These are phyloP conservation scores for Termitomyces bulborhizus DNA, from an alignment of 768 basidiomycete genomes.

Conservation along the genomic window DNA sequence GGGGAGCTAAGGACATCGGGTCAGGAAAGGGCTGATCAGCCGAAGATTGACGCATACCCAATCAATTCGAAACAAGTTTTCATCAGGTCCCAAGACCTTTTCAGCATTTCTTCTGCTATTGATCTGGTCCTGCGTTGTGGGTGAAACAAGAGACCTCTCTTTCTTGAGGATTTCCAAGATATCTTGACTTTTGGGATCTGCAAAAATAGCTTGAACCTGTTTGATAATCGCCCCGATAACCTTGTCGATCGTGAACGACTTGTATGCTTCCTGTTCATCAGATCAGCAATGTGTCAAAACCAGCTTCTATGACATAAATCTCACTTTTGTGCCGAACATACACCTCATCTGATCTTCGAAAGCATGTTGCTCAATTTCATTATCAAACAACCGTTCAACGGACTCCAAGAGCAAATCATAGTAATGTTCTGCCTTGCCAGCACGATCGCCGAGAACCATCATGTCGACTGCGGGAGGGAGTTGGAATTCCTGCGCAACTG, in stretches of 20 bases:
- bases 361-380: constrained; percentile 76
- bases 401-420: constrained; percentile 82
- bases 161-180: constrained; percentile 64
- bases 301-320: not conserved
- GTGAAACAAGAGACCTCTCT: constrained; percentile 51
- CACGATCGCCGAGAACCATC: constrained; percentile 24
- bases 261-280: constrained; percentile 59
- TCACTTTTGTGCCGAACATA: constrained; percentile 80
- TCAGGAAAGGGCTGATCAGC: not conserved
- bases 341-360: constrained; percentile 91
- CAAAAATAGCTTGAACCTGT: constrained; percentile 74
- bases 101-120: constrained; percentile 63
- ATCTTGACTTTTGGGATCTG: constrained; percentile 66
- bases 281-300: not conserved
- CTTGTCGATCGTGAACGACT: constrained; percentile 92
- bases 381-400: constrained; percentile 88
- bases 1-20: constrained; percentile 39
- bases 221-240: constrained; percentile 85
- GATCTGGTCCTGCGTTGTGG: constrained; percentile 68
- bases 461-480: constrained; percentile 21
- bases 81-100: constrained; percentile 66
- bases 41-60: constrained; percentile 44
- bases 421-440: constrained; percentile 53
- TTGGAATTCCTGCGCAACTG: constrained; percentile 21
- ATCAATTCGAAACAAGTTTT: constrained; percentile 74